Base-by-base conservation (phyloP, 2,329 filamentous ascomycete genomes). In the Lasiodiplodia hormozganensis region DNA sequence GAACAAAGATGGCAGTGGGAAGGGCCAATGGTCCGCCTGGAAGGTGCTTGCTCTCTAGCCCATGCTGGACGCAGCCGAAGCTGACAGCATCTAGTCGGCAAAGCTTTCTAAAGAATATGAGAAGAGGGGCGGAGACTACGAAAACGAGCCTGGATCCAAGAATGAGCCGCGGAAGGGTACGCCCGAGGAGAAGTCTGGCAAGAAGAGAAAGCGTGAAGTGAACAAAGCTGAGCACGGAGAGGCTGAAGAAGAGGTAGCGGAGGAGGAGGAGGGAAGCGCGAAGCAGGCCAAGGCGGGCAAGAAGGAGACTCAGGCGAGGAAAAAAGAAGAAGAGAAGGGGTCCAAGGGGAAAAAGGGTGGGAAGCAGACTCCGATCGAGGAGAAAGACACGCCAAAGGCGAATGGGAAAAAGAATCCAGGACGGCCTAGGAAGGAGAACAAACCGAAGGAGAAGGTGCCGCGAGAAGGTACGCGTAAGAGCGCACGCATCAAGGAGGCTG, bases 21-120 rank as follows among this genome's bases (percentile, higher is more conserved):
- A 83, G 71, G 82, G 81, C 4, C 76, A 83, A 71, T 81, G 81
- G 82, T 80, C 80, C 62, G 82, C 82, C 53, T 84, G 82, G 82
- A 84, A 83, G 77, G 82, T 80, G 52, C 16, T 51, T n/a, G 12
- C 4, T 7, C 21, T 6, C n/a, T 12, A 43, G 16, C 12, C n/a
- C 4, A 21, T 21, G 4, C 25, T 11, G 18, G 38, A 49, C 23
- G 36, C 25, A 25, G 18, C 10, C 23, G 21, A 36, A 38, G 14
- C 62, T 56, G 62, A 65, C 23, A 40, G 23, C 49, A 14, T 34
- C 16, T 16, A 82, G 80, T 80, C 80, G 6, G 71, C 74, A n/a
- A 80, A 82, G 69, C 74, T 82, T n/a, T 76, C 75, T 52, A 80
- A 82, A 70, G 79, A 82, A 71, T 82, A 82, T 69, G 80, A 83